Conservation (phyloP, 2,329 filamentous ascomycete species). For the Xylaria sp. region DNA sequence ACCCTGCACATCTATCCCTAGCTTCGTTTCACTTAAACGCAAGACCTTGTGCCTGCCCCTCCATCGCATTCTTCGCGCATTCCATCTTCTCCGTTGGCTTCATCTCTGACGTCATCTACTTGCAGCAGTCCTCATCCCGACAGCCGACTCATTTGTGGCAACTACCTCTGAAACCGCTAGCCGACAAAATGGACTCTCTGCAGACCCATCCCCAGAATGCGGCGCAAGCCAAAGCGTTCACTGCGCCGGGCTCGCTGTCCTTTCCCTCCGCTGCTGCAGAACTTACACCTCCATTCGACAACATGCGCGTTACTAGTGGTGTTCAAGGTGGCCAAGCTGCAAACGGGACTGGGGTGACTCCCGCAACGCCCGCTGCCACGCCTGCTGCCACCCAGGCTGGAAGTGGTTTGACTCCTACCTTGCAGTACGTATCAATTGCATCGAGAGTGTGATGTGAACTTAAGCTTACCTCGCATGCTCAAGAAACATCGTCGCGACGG, state of each 20-base stretch:
- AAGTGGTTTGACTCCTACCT: slow-evolving; percentile 88
- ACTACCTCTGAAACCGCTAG: slow-evolving; percentile 24
- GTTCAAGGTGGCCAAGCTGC: slow-evolving; percentile 67
- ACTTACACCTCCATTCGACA: slow-evolving; percentile 78
- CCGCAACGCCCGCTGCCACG: slow-evolving; percentile 90
- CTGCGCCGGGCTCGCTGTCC: slow-evolving; percentile 88
- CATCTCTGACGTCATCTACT: slow-evolving; percentile 23
- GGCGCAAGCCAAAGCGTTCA: slow-evolving; percentile 94
- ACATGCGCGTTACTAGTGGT: slow-evolving; percentile 58
- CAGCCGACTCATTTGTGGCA: slow-evolving; percentile 25
- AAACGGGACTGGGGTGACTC: slow-evolving; percentile 82
- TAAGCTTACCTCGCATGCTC: slow-evolving; percentile 63
- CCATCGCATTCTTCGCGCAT: not conserved
- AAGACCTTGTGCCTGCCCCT: not conserved
- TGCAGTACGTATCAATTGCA: slow-evolving; percentile 86
- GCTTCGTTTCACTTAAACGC: not conserved
- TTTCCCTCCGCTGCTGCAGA: slow-evolving; percentile 88
- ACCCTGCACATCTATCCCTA: not conserved
- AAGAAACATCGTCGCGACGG: slow-evolving; percentile 99
- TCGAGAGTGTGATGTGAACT: slow-evolving; percentile 48
- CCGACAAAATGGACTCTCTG: slow-evolving; percentile 46
- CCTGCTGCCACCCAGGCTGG: slow-evolving; percentile 84
- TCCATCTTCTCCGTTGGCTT: not conserved
- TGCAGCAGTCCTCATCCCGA: slow-evolving; percentile 7
- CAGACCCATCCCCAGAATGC: slow-evolving; percentile 84